A percentile compares a stretch with the other conserved stretches of the same genome.
Conservation (phyloP, 2,329 filamentous ascomycete species). For the Elsinoe batatas region DNA sequence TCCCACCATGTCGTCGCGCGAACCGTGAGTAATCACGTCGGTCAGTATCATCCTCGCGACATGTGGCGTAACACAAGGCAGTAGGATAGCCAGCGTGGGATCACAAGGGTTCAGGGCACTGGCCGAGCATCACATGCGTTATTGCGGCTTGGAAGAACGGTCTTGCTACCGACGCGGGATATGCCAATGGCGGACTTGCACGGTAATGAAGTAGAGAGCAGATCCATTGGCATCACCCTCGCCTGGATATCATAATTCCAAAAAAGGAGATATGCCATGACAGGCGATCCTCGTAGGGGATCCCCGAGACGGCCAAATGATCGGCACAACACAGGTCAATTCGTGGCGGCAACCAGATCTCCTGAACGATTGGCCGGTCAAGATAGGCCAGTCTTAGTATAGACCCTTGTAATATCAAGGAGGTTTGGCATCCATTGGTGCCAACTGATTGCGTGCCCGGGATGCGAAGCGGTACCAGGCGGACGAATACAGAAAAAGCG, state of each 20-base stretch:
- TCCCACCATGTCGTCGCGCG: not conserved
- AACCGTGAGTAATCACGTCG: not conserved
- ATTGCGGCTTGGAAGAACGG: not conserved
- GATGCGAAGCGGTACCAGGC: not conserved
- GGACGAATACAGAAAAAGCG: not conserved
- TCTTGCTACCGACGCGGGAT: not conserved
- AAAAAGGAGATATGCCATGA: constrained; percentile 4
- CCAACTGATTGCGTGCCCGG: constrained; percentile 9
- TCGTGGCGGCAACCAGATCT: not conserved
- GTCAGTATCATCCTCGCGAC: not conserved
- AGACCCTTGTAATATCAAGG: constrained; percentile 7
- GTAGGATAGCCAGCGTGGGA: not conserved
- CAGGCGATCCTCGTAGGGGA: constrained; percentile 1
- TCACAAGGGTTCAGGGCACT: not conserved
- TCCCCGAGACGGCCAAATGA: not conserved
- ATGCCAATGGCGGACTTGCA: not conserved
- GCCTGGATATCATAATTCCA: not conserved
- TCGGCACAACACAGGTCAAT: not conserved
- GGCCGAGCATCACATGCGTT: constrained; percentile 6
- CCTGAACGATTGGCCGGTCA: constrained; percentile 1
- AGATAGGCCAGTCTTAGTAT: constrained; percentile 2
- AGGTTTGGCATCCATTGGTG: constrained; percentile 6
- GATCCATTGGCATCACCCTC: not conserved
- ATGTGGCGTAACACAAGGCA: not conserved
- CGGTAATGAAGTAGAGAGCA: not conserved